These are phyloP conservation scores for Apiospora kogelbergensis DNA, from an alignment of 2,329 filamentous ascomycete species.

Conservation along the genomic window DNA sequence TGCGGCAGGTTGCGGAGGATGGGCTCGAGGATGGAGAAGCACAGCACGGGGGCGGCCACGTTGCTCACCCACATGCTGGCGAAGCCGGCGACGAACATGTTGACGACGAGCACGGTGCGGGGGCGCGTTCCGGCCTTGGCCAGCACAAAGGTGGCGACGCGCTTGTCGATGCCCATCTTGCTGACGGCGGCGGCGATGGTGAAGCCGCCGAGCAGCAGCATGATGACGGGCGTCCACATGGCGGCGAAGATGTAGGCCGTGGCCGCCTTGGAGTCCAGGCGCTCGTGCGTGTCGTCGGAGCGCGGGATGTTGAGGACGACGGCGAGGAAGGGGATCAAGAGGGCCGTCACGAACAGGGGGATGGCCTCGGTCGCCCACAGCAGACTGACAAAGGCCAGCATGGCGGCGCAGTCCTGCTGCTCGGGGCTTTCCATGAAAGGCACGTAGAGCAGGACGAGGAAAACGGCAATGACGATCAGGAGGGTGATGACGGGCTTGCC, in stretches of 20 bases:
- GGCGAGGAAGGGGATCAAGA: conserved; percentile 90
- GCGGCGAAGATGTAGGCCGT: conserved; percentile 84
- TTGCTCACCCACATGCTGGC: conserved; percentile 99
- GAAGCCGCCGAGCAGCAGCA: conserved; percentile 94
- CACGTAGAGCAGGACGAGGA: conserved; percentile 70
- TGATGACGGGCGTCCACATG: conserved; percentile 99
- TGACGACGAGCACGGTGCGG: conserved; percentile 86
- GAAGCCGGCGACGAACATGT: conserved; percentile 98
- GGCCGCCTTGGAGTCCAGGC: conserved; percentile 78
- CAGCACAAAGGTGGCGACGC: conserved; percentile 92
- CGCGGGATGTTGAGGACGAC: conserved; percentile 85
- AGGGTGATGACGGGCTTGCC: conserved; percentile 80
- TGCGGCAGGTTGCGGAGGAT: conserved; percentile 90
- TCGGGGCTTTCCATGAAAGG: conserved; percentile 85
- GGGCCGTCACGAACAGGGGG: conserved; percentile 92
- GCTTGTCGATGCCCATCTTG: conserved; percentile 97
- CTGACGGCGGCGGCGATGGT: conserved; percentile 92
- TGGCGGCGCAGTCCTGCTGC: conserved; percentile 93
- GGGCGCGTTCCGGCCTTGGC: conserved; percentile 95
- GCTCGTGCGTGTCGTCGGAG: conserved; percentile 62
- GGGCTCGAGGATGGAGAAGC: conserved; percentile 97
- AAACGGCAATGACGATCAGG: conserved; percentile 68
- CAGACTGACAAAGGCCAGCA: conserved; percentile 90
- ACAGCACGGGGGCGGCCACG: conserved; percentile 92
- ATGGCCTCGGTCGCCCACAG: conserved; percentile 98